Percentiles rank a stretch among this genome's conserved stretches.
phyloP scores from a whole-genome alignment of 2,329 filamentous ascomycete species.

The Thelonectria rubi region DNA sequence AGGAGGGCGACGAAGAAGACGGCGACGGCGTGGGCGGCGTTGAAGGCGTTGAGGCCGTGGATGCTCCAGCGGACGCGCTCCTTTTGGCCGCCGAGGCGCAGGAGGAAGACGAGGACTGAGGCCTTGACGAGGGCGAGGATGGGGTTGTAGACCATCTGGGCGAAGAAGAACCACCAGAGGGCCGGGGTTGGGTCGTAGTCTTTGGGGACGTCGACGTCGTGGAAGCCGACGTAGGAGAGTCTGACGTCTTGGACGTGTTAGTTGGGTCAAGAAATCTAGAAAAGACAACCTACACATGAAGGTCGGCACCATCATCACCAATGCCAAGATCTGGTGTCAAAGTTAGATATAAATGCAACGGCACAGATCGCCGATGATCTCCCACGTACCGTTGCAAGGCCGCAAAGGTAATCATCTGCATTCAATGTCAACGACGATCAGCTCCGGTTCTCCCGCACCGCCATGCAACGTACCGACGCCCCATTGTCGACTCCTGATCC shows the following conservation, averaged over 20 bases:
- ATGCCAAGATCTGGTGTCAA: constrained; percentile 15
- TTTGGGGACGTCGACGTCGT: constrained; percentile 17
- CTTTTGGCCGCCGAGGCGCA: constrained; percentile 51
- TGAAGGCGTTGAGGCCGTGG: constrained; percentile 47
- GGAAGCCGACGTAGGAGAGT: constrained; percentile 23
- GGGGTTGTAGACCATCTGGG: constrained; percentile 55
- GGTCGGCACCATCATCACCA: constrained; percentile 25
- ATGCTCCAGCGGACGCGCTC: constrained; percentile 40
- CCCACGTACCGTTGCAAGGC: constrained; percentile 22
- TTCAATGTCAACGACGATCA: neutral
- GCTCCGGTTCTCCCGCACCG: neutral
- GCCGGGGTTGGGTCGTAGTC: constrained; percentile 14
- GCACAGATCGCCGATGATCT: neutral
- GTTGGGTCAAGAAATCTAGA: too few relatives aligned
- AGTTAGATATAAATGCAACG: constrained; percentile 2
- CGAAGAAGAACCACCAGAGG: constrained; percentile 48
- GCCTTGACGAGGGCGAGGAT: constrained; percentile 56
- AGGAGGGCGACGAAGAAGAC: constrained; percentile 51
- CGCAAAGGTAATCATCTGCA: constrained; percentile 26
- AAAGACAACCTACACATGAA: constrained; percentile 22
- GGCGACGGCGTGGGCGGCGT: constrained; percentile 45
- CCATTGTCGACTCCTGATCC: constrained; percentile 24
- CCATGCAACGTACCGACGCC: constrained; percentile 20
- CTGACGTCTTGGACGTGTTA: constrained; percentile 21
- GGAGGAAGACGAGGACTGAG: constrained; percentile 54